phyloP scores from a whole-genome alignment of 2,329 filamentous ascomycete species.

The Colletotrichum sp. region DNA sequence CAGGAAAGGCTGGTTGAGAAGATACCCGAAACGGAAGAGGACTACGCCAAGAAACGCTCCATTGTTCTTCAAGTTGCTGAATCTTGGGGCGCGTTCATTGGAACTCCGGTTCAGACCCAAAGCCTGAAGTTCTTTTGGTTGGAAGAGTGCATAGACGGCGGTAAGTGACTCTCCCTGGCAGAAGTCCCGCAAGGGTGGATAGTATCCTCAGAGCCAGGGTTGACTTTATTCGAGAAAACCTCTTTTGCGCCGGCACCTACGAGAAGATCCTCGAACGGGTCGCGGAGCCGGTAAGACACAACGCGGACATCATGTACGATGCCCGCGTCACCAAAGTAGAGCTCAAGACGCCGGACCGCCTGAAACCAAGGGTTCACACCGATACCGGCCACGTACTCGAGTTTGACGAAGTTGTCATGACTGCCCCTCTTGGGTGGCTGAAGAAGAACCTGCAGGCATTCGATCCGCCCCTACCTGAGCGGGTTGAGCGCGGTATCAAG shows the following conservation, averaged over 20 bases:
- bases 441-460: constrained; percentile 65
- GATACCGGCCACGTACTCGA: constrained; percentile 47
- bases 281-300: constrained; percentile 59
- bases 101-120: constrained; percentile 66
- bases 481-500: constrained; percentile 65
- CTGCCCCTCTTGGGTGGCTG: constrained; percentile 72
- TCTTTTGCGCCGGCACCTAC: constrained; percentile 66
- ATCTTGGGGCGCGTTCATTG: constrained; percentile 75
- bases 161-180: constrained; percentile 37
- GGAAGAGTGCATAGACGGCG: constrained; percentile 78
- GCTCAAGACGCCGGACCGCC: constrained; percentile 30
- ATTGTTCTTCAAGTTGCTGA: constrained; percentile 60
- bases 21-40: constrained; percentile 49
- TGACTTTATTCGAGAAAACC: constrained; percentile 50
- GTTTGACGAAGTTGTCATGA: constrained; percentile 74
- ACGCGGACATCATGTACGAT: constrained; percentile 58
- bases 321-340: constrained; percentile 52
- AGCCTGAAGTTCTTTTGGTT: constrained; percentile 81
- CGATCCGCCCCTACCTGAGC: constrained; percentile 61
- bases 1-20: constrained; percentile 45
- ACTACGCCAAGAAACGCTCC: constrained; percentile 44
- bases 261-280: constrained; percentile 63
- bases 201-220: not conserved
- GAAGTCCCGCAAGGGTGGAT: not conserved
- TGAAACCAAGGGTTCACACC: constrained; percentile 46